Base-by-base conservation (phyloP, 345 rosid genomes). In the Lepidium didymum region DNA sequence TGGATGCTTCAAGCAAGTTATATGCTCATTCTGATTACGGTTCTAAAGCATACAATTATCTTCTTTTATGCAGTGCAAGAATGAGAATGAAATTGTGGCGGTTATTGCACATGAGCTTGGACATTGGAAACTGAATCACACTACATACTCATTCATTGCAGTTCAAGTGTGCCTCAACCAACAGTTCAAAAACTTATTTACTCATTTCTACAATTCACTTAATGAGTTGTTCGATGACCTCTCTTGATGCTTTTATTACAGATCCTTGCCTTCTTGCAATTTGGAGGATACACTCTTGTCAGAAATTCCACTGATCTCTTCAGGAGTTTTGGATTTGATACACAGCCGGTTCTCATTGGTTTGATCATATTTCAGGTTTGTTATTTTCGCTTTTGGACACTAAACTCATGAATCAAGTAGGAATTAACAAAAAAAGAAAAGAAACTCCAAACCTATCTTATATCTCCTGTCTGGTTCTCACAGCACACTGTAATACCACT, bases 51-150 rank as follows among this genome's bases (percentile, higher is more conserved):
- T n/a, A 52, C 27, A 4, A 10, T 10, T 34, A 7, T 65, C 5
- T 34, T 46, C 13, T 18, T 5, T 53, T 78, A 62, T 71, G 76
- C 87, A 94, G 99, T 94, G 99, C 85, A 82, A 89, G 79, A 74
- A 87, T 75, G 89, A 91, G 15, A 90, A 91, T 73, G 99, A 91
- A 77, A 87, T 95, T 78, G 96, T 95, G 36, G 99, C 96, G 62
- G 96, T 95, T 71, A 84, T 91, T 80, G 97, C 90, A 53, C 99
- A 95, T 79, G 99, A 95, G 82, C 82, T 95, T 65, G 99, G 99
- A 58, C 99, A 95, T 62, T 91, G 99, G 99, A 95, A 95, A 77
- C 90, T 95, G 62, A 95, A 85, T 72, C 99, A 95, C 77, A 95
- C 97, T 5, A 83, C 89, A 78, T 89, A 86, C 84, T 85, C 96